A percentile compares a stretch with the other conserved stretches of the same genome.
Conservation (phyloP, 1,284 basidiomycete species). For the Coniferiporia sulphurascens region DNA sequence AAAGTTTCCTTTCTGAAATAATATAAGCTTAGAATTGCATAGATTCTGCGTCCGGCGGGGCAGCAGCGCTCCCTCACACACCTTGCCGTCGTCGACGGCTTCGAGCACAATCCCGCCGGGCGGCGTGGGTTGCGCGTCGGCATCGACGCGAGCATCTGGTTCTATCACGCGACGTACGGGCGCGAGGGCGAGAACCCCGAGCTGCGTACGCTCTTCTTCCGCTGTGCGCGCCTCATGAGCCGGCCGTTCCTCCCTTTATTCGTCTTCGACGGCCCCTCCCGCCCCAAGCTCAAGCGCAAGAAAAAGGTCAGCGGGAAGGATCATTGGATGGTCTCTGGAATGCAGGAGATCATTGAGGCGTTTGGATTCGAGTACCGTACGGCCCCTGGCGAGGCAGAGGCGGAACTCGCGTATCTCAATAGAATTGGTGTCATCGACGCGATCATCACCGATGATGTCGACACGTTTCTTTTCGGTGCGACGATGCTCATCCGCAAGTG, state of each 20-base stretch:
- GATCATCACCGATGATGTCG: conserved; percentile 90
- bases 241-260: conserved; percentile 85
- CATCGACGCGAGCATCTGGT: conserved; percentile 81
- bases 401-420: conserved; percentile 88
- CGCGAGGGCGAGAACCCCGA: conserved; percentile 77
- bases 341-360: conserved; percentile 80
- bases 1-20: neutral
- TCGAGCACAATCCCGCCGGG: conserved; percentile 52
- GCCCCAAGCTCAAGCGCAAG: conserved; percentile 80
- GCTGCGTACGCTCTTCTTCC: conserved; percentile 70
- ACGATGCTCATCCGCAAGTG: conserved; percentile 75
- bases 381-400: conserved; percentile 95
- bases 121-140: conserved; percentile 66
- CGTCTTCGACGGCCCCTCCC: conserved; percentile 88
- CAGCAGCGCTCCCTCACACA: conserved; percentile 62
- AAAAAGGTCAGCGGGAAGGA: conserved; percentile 59
- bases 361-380: conserved; percentile 87
- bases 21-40: neutral
- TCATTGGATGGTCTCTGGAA: conserved; percentile 61
- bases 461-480: conserved; percentile 89
- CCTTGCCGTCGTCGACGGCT: conserved; percentile 65
- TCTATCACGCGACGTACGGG: conserved; percentile 71
- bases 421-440: conserved; percentile 81
- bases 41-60: conserved; percentile 64
- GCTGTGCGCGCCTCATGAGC: conserved; percentile 67